A percentile compares a stretch with the other conserved stretches of the same genome.
phyloP scores from a whole-genome alignment of 2,329 filamentous ascomycete genomes.

The Rutstroemia sydowiana region DNA sequence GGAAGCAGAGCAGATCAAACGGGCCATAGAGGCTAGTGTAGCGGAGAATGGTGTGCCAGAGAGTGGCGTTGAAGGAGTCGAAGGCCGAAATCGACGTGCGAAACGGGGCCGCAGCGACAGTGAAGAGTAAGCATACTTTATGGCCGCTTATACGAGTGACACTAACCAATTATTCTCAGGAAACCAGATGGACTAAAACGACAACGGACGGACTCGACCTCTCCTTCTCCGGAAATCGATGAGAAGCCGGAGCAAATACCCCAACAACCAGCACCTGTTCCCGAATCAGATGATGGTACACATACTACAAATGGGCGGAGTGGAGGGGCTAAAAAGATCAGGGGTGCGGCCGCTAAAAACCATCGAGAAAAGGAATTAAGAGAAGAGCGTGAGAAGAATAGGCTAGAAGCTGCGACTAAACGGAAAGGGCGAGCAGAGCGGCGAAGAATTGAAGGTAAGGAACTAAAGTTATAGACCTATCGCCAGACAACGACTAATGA shows the following conservation, averaged over 20 bases:
- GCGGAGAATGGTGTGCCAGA: conserved; percentile 52
- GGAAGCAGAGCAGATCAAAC: conserved; percentile 80
- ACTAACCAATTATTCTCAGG: conserved; percentile 40
- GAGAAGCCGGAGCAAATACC: conserved; percentile 21
- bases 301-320: conserved; percentile 36
- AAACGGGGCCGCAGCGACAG: conserved; percentile 88
- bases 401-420: conserved; percentile 68
- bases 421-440: conserved; percentile 77
- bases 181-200: conserved; percentile 68
- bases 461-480: not conserved
- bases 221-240: conserved; percentile 52
- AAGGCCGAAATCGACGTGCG: conserved; percentile 52
- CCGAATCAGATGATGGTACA: conserved; percentile 67
- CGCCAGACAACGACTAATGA: conserved; percentile 30
- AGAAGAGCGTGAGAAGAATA: conserved; percentile 68
- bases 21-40: conserved; percentile 93
- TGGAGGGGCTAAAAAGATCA: conserved; percentile 53
- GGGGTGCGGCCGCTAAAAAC: conserved; percentile 47
- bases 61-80: conserved; percentile 35
- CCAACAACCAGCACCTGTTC: conserved; percentile 39
- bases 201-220: conserved; percentile 74
- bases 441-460: conserved; percentile 72
- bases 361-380: conserved; percentile 58
- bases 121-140: conserved; percentile 69
- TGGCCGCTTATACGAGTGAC: conserved; percentile 1